phyloP scores from a whole-genome alignment of 83 land plant genomes.

The Isoetes engelmannii region DNA sequence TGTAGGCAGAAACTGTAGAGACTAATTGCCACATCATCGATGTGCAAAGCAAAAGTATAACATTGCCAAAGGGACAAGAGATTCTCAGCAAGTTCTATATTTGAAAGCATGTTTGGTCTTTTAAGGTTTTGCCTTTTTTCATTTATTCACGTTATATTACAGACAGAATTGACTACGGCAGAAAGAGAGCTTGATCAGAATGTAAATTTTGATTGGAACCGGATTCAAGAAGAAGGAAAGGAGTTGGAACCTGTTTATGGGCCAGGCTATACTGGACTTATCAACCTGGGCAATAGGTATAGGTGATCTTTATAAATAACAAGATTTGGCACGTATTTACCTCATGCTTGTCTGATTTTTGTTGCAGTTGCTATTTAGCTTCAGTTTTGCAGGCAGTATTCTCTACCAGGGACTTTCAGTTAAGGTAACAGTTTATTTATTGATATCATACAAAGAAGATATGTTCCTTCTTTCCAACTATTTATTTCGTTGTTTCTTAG shows the following conservation, averaged over 20 bases:
- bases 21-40: too few species aligned
- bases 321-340: background rate
- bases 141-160: slow-evolving; percentile 10
- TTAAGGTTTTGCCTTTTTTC: too few species aligned
- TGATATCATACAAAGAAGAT: background rate
- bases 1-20: too few species aligned
- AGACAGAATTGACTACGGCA: slow-evolving; percentile 99
- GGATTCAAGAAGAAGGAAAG: slow-evolving; percentile 96
- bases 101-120: too few species aligned
- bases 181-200: slow-evolving; percentile 98
- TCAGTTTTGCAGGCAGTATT: slow-evolving; percentile 89
- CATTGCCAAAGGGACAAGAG: too few species aligned
- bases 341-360: background rate
- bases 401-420: slow-evolving; percentile 60
- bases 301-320: background rate
- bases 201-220: slow-evolving; percentile 95
- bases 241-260: slow-evolving; percentile 91
- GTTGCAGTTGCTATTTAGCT: slow-evolving; percentile 89
- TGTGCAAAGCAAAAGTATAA: too few species aligned
- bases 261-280: slow-evolving; percentile 95
- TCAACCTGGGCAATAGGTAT: slow-evolving; percentile 98
- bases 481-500: slow-evolving; percentile 27
- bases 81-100: too few species aligned
- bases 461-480: background rate
- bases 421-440: slow-evolving; percentile 41